Conservation (phyloP, 2,329 filamentous ascomycete species). For the Aquanectria penicillioides region DNA sequence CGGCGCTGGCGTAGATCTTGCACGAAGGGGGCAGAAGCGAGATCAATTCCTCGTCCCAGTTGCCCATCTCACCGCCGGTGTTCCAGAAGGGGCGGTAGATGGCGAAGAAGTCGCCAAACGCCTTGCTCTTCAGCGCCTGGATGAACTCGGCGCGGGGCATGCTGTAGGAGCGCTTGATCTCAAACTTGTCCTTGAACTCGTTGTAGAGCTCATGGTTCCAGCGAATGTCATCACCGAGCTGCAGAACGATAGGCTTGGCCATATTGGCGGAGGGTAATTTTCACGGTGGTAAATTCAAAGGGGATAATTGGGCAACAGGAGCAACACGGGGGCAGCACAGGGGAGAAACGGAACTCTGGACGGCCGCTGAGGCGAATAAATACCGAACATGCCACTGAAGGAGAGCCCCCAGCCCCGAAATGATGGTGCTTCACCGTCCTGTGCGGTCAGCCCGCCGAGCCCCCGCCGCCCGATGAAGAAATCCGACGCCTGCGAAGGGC, state of each 20-base stretch:
- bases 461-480: constrained; percentile 24
- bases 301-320: background rate
- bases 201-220: constrained; percentile 41
- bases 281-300: background rate
- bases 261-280: constrained; percentile 5
- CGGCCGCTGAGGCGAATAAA: background rate
- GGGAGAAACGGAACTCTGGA: background rate
- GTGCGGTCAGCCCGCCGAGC: constrained; percentile 35
- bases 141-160: constrained; percentile 40
- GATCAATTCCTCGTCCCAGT: constrained; percentile 41
- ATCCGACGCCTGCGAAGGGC: constrained; percentile 23
- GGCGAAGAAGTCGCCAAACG: constrained; percentile 38
- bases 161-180: constrained; percentile 39
- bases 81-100: constrained; percentile 43
- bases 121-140: constrained; percentile 34
- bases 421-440: constrained; percentile 10
- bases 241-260: constrained; percentile 40
- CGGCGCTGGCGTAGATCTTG: constrained; percentile 40
- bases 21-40: constrained; percentile 33
- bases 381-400: background rate
- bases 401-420: constrained; percentile 13
- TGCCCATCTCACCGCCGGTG: constrained; percentile 41
- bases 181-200: constrained; percentile 36
- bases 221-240: constrained; percentile 41
- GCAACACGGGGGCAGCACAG: background rate